Percentiles rank a stretch among this genome's conserved stretches.
phyloP scores from a whole-genome alignment of 768 basidiomycete species.

The Trametes gibbosa region DNA sequence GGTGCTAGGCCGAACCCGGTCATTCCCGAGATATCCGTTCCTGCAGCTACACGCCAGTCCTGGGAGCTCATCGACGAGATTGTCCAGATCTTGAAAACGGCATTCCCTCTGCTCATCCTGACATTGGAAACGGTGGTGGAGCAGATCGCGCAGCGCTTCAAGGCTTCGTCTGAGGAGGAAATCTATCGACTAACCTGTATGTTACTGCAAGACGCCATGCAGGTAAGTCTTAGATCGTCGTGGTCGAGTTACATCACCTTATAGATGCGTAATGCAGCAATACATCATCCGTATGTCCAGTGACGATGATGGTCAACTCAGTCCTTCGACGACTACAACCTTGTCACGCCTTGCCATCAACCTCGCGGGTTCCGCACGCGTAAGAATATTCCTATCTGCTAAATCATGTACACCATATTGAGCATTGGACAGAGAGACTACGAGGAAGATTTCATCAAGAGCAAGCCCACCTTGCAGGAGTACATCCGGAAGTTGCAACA shows the following conservation, averaged over 20 bases:
- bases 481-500: slow-evolving; percentile 87
- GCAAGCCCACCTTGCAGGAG: slow-evolving; percentile 77
- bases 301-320: slow-evolving; percentile 68
- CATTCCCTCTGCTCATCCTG: slow-evolving; percentile 90
- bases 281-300: slow-evolving; percentile 66
- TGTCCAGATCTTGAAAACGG: slow-evolving; percentile 89
- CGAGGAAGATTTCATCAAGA: slow-evolving; percentile 84
- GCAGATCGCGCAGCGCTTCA: slow-evolving; percentile 87
- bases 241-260: not conserved
- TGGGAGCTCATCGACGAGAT: slow-evolving; percentile 94
- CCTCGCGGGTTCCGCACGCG: slow-evolving; percentile 55
- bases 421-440: slow-evolving; percentile 65
- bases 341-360: slow-evolving; percentile 60
- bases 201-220: slow-evolving; percentile 82
- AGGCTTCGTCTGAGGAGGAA: slow-evolving; percentile 87
- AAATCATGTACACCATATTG: not conserved
- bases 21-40: slow-evolving; percentile 7
- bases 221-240: slow-evolving; percentile 43
- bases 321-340: slow-evolving; percentile 51
- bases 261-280: slow-evolving; percentile 41
- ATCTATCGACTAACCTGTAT: slow-evolving; percentile 89
- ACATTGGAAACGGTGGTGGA: slow-evolving; percentile 98
- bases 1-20: not conserved
- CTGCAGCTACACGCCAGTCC: slow-evolving; percentile 46
- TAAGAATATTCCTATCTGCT: slow-evolving; percentile 31